Evolutionary conservation across 345 rosid genomes (phyloP).

Genomic region (Eucalyptus cladocalyx): DNA sequence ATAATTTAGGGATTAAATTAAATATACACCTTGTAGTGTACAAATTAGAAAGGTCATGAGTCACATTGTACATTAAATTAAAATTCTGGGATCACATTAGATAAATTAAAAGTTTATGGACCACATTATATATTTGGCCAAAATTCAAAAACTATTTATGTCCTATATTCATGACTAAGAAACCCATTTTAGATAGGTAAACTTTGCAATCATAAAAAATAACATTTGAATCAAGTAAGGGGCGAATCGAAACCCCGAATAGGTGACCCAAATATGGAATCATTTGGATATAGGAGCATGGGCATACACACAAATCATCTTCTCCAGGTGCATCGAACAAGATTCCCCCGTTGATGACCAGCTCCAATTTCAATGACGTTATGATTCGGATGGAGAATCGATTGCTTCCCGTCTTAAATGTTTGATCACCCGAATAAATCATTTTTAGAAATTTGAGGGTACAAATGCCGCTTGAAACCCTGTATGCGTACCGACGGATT

Average conservation of each 20-base stretch:
- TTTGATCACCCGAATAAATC: not conserved
- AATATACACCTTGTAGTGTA: too few relatives aligned
- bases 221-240: not conserved
- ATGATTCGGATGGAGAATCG: not conserved
- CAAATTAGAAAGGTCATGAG: not conserved
- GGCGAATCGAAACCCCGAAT: not conserved
- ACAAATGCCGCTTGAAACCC: not conserved
- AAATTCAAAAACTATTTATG: too few relatives aligned
- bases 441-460: not conserved
- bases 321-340: not conserved
- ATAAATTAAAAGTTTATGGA: too few relatives aligned
- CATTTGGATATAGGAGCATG: not conserved
- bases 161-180: not conserved
- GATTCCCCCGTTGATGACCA: not conserved
- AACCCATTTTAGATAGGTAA: not conserved
- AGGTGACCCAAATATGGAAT: not conserved
- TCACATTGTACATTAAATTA: too few relatives aligned
- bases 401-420: not conserved
- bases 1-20: too few relatives aligned
- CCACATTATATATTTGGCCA: fast-evolving
- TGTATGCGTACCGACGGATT: not conserved
- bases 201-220: fast-evolving
- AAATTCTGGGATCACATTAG: fast-evolving
- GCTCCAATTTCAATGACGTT: not conserved
- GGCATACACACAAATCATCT: not conserved